These are phyloP conservation scores for Carex littledalei DNA, from an alignment of 176 grass and related monocot species.

Conservation along the genomic window DNA sequence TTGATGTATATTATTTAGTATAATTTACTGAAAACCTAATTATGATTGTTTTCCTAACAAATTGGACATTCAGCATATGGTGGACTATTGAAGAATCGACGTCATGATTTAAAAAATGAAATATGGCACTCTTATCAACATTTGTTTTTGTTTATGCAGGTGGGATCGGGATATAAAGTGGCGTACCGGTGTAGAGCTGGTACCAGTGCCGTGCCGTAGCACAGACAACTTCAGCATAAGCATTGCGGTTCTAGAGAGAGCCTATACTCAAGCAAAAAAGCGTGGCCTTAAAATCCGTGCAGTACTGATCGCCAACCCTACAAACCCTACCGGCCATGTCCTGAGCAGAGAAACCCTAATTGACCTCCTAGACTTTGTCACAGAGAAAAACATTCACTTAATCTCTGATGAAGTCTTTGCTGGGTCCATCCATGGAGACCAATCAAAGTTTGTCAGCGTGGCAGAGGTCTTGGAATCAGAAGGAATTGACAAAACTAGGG, in stretches of 20 bases:
- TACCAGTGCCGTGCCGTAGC: conserved; percentile 89
- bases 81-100: not conserved
- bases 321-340: conserved; percentile 80
- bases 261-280: conserved; percentile 88
- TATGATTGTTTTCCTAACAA: not conserved
- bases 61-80: not conserved
- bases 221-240: conserved; percentile 81
- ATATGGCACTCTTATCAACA: not conserved
- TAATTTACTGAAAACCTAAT: not conserved
- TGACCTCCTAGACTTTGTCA: conserved; percentile 62
- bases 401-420: conserved; percentile 97
- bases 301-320: conserved; percentile 84
- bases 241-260: conserved; percentile 67
- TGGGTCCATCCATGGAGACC: conserved; percentile 59
- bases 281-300: conserved; percentile 79
- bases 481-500: conserved; percentile 68
- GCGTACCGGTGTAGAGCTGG: conserved; percentile 76
- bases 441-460: conserved; percentile 60
- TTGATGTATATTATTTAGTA: not conserved
- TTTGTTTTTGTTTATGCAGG: conserved; percentile 29
- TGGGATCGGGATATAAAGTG: conserved; percentile 95
- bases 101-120: not conserved
- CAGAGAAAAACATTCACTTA: conserved; percentile 90
- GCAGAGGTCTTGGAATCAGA: conserved; percentile 56
- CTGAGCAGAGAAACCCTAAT: conserved; percentile 56